Conservation (phyloP, 306 rosid genomes). For the Ziziphus jujuba region DNA sequence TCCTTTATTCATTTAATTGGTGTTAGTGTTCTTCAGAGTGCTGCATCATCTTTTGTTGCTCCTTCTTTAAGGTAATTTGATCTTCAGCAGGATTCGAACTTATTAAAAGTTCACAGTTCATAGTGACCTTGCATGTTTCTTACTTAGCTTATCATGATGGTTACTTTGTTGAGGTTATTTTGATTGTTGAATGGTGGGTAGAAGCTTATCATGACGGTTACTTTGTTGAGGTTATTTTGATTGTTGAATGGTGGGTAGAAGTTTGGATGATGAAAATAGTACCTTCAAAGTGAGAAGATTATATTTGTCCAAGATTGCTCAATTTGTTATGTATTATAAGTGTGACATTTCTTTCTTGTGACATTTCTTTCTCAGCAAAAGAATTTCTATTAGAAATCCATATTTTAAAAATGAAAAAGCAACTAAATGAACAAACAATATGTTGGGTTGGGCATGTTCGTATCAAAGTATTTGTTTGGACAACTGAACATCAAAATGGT, state of each 20-base stretch:
- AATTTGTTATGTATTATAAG: no score
- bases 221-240: background rate
- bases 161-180: background rate
- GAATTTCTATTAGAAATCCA: background rate
- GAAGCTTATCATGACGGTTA: no score
- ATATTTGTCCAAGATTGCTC: no score
- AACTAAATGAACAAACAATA: background rate
- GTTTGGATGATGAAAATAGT: no score
- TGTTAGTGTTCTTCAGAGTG: constrained; percentile 75
- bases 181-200: no score
- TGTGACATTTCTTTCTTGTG: background rate
- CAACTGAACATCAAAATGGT: background rate
- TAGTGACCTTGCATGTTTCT: background rate
- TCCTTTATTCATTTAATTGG: constrained; percentile 70
- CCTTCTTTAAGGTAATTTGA: constrained; percentile 75
- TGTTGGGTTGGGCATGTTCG: background rate
- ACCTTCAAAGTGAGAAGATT: no score
- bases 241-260: no score
- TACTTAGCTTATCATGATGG: background rate
- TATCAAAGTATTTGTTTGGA: background rate
- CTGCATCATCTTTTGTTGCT: constrained; percentile 80
- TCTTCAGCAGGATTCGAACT: constrained; percentile 7
- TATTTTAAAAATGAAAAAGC: background rate
- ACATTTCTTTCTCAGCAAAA: background rate
- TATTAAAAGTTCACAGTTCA: background rate